A percentile compares a stretch with the other conserved stretches of the same genome.
phyloP scores from a whole-genome alignment of 2,329 filamentous ascomycete genomes.

The Penicillium sp. region DNA sequence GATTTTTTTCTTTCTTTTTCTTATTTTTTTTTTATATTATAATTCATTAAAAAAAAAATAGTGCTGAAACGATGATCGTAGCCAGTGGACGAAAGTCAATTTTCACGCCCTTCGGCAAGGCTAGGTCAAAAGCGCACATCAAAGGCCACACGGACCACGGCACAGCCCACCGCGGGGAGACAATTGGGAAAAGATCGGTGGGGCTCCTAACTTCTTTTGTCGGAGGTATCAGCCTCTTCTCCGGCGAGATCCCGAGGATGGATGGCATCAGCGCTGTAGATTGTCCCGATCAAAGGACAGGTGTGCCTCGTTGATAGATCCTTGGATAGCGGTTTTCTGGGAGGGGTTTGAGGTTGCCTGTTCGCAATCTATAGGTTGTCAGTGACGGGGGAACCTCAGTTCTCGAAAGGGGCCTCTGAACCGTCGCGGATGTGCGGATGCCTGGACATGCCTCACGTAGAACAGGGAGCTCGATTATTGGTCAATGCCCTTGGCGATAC shows the following conservation, averaged over 20 bases:
- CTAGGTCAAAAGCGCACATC: slow-evolving; percentile 16
- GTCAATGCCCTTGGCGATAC: background rate
- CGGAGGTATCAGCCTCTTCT: background rate
- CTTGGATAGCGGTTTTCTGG: background rate
- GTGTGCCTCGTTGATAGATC: background rate
- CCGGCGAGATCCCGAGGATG: background rate
- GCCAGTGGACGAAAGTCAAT: slow-evolving; percentile 19
- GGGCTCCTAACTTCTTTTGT: background rate
- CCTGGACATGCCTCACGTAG: background rate
- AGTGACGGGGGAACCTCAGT: background rate
- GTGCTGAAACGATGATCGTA: background rate
- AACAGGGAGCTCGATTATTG: background rate
- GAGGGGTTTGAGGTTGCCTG: background rate
- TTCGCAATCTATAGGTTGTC: background rate
- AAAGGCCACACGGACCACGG: slow-evolving; percentile 16
- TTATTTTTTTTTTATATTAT: too few species aligned
- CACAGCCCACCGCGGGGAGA: slow-evolving; percentile 27
- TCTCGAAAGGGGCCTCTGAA: background rate
- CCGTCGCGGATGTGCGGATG: background rate
- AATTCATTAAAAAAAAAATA: too few species aligned
- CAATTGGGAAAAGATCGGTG: slow-evolving; percentile 28
- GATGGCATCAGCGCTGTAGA: too few species aligned
- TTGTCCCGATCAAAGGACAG: background rate
- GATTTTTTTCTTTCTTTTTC: too few species aligned
- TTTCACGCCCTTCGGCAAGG: slow-evolving; percentile 27